Evolutionary conservation across 2,329 filamentous ascomycete genomes (phyloP).

Genomic region (Diaporthe vaccinii): DNA sequence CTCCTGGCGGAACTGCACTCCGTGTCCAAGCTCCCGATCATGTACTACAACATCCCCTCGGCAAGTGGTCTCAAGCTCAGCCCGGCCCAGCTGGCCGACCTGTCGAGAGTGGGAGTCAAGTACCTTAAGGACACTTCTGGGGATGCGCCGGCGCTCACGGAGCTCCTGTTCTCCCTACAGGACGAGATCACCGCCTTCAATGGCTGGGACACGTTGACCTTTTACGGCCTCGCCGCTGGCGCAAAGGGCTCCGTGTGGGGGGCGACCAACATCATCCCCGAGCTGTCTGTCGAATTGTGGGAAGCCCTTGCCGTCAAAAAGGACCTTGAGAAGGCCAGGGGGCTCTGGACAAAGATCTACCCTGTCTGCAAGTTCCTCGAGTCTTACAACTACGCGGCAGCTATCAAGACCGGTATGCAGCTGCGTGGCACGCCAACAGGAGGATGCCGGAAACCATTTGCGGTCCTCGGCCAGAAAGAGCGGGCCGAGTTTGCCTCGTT

Average conservation of each 20-base stretch:
- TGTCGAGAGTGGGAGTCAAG: constrained; percentile 60
- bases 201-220: constrained; percentile 67
- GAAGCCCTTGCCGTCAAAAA: constrained; percentile 58
- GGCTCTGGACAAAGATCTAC: constrained; percentile 63
- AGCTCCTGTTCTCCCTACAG: constrained; percentile 58
- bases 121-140: constrained; percentile 67
- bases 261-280: constrained; percentile 57
- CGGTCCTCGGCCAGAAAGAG: not conserved
- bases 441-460: constrained; percentile 63
- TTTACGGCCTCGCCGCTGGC: constrained; percentile 64
- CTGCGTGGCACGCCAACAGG: constrained; percentile 60
- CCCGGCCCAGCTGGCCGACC: constrained; percentile 57
- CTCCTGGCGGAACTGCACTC: constrained; percentile 55
- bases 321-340: constrained; percentile 57
- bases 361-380: constrained; percentile 65
- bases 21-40: constrained; percentile 57
- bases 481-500: constrained; percentile 7
- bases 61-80: constrained; percentile 58
- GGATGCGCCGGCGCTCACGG: constrained; percentile 62
- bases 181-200: constrained; percentile 63
- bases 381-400: constrained; percentile 60
- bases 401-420: constrained; percentile 65
- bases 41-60: constrained; percentile 66
- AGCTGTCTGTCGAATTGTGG: constrained; percentile 62
- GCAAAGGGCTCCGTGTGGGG: constrained; percentile 56